A percentile compares a stretch with the other conserved stretches of the same genome.
These are phyloP conservation scores for Apophysomyces sp. DNA, from an alignment of 371 early-diverging fungal genomes.

Conservation along the genomic window DNA sequence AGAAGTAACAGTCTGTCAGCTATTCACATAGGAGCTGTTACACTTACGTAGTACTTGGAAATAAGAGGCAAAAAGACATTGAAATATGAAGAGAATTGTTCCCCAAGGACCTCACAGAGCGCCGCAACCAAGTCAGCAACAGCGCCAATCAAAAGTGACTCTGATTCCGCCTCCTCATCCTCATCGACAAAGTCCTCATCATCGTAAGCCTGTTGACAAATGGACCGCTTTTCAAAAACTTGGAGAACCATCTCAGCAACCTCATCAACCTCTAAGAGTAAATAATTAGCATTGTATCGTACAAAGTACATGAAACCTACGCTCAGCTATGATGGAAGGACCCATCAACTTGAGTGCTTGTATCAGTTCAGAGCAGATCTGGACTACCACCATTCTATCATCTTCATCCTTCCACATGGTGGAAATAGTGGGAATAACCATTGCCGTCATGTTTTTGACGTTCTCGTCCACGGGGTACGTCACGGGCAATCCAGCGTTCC, in stretches of 20 bases:
- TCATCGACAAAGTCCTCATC: slow-evolving; percentile 72
- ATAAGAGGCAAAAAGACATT: slow-evolving; percentile 81
- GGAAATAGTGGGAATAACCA: slow-evolving; percentile 71
- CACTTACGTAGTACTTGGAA: slow-evolving; percentile 69
- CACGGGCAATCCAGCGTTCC: slow-evolving; percentile 74
- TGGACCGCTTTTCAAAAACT: slow-evolving; percentile 78
- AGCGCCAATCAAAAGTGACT: slow-evolving; percentile 75
- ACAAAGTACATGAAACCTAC: slow-evolving; percentile 35
- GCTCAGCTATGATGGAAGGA: slow-evolving; percentile 71
- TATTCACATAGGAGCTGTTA: not conserved
- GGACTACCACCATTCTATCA: slow-evolving; percentile 78
- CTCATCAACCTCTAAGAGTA: slow-evolving; percentile 46
- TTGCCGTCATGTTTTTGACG: slow-evolving; percentile 65
- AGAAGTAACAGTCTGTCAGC: not conserved
- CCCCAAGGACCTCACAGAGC: slow-evolving; percentile 72
- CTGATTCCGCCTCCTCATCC: slow-evolving; percentile 85
- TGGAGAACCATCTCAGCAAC: slow-evolving; percentile 61
- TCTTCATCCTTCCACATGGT: slow-evolving; percentile 80
- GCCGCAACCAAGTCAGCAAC: slow-evolving; percentile 85
- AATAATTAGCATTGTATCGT: not conserved
- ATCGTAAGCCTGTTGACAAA: slow-evolving; percentile 79
- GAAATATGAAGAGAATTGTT: slow-evolving; percentile 71
- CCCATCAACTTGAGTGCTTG: slow-evolving; percentile 74
- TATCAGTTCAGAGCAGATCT: slow-evolving; percentile 71
- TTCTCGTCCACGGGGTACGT: slow-evolving; percentile 71